Conservation (phyloP, 345 rosid genomes). For the Salix purpurea region DNA sequence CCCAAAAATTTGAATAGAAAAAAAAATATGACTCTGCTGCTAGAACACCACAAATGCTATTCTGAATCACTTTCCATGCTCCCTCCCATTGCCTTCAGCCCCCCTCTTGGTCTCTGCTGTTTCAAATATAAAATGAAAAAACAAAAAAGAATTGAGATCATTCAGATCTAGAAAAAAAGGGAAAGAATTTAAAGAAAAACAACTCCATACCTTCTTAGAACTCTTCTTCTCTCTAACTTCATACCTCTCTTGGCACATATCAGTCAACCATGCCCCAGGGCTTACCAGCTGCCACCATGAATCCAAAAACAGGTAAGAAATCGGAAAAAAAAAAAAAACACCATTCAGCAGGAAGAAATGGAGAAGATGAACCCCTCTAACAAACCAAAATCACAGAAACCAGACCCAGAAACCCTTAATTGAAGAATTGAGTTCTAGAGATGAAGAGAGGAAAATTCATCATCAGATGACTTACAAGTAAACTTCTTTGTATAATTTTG, state of each 20-base stretch:
- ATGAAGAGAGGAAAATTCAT: neutral
- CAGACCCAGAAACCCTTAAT: neutral
- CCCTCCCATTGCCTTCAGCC: constrained; percentile 75
- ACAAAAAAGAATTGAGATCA: neutral
- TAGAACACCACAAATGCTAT: constrained; percentile 10
- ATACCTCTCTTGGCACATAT: constrained; percentile 76
- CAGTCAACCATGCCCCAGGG: constrained; percentile 79
- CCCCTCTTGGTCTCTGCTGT: constrained; percentile 74
- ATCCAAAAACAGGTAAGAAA: neutral
- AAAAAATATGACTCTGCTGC: constrained; percentile 18
- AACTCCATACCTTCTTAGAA: constrained; percentile 50
- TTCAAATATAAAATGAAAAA: neutral
- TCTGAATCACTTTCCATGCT: constrained; percentile 70
- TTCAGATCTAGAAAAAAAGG: neutral
- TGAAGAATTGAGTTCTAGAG: neutral
- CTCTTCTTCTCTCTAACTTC: constrained; percentile 77
- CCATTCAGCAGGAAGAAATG: neutral
- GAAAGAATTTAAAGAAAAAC: neutral
- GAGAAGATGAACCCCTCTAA: neutral
- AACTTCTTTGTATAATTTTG: constrained; percentile 58
- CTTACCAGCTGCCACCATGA: constrained; percentile 54
- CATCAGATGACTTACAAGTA: constrained; percentile 43
- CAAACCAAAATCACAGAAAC: constrained; percentile 12
- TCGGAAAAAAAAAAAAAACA: neutral
- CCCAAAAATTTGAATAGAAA: constrained; percentile 6